Evolutionary conservation across 2,329 filamentous ascomycete genomes (phyloP).

Genomic region (Aspergillus awamori): DNA sequence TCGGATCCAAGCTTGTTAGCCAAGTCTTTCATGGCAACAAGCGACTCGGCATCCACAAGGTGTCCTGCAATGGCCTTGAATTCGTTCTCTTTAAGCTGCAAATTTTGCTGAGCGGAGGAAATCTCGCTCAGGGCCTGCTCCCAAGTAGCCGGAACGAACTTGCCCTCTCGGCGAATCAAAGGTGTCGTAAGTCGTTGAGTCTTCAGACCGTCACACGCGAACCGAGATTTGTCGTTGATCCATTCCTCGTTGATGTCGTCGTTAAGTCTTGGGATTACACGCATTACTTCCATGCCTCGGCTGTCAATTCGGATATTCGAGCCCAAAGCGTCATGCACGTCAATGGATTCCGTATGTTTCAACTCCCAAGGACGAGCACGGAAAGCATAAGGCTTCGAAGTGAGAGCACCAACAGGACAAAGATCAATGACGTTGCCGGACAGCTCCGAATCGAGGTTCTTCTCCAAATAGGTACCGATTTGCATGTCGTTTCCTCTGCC

Average conservation of each 20-base stretch:
- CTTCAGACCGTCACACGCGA: conserved; percentile 94
- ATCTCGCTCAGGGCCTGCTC: conserved; percentile 93
- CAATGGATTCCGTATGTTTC: conserved; percentile 92
- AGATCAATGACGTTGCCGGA: conserved; percentile 98
- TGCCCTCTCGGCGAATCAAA: conserved; percentile 81
- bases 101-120: conserved; percentile 73
- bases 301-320: conserved; percentile 95
- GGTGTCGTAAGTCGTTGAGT: conserved; percentile 94
- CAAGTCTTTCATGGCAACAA: conserved; percentile 96
- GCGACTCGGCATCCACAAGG: conserved; percentile 85
- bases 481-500: conserved; percentile 97
- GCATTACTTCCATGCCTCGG: conserved; percentile 93
- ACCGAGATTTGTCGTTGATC: conserved; percentile 98
- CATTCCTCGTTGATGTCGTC: conserved; percentile 99
- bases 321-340: conserved; percentile 88
- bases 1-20: conserved; percentile 96
- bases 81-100: conserved; percentile 85
- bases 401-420: conserved; percentile 94
- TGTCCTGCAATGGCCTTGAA: conserved; percentile 95
- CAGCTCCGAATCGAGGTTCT: conserved; percentile 89
- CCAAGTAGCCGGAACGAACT: conserved; percentile 92
- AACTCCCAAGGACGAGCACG: conserved; percentile 95
- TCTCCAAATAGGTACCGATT: conserved; percentile 96
- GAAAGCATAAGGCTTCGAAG: conserved; percentile 97
- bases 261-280: conserved; percentile 87